Conservation (phyloP, 106 monocot species). For the Phalaenopsis equestris region DNA sequence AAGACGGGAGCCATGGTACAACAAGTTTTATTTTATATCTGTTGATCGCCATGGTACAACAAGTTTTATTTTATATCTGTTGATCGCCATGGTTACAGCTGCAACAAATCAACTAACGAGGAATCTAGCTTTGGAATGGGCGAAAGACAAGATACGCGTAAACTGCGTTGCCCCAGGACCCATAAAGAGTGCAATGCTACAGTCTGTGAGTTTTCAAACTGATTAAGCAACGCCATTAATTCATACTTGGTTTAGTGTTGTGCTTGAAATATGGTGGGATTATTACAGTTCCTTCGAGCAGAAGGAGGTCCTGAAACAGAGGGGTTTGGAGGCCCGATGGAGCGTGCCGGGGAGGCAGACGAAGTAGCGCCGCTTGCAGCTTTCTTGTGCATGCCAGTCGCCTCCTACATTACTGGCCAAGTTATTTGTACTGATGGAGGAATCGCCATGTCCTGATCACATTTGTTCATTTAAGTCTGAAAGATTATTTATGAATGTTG, state of each 20-base stretch:
- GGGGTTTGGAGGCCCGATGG: not conserved
- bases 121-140: slow-evolving; percentile 15
- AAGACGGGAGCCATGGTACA: too few species aligned
- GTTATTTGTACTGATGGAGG: slow-evolving; percentile 22
- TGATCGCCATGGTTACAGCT: not conserved
- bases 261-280: not conserved
- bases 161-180: slow-evolving; percentile 13
- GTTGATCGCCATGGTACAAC: too few species aligned
- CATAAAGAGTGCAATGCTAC: slow-evolving; percentile 4
- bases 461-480: too few species aligned
- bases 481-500: too few species aligned
- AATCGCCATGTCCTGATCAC: not conserved
- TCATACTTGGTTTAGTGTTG: not conserved
- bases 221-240: too few species aligned
- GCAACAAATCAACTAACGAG: slow-evolving; percentile 11
- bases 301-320: not conserved
- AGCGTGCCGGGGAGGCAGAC: slow-evolving; percentile 11
- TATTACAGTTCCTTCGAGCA: not conserved
- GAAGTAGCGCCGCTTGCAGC: slow-evolving; percentile 15
- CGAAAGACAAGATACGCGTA: slow-evolving; percentile 6
- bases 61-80: too few species aligned
- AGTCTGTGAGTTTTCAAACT: too few species aligned
- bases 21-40: too few species aligned
- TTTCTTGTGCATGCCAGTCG: slow-evolving; percentile 20
- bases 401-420: slow-evolving; percentile 28